Conservation (phyloP, 306 rosid genomes). For the Herpetospermum pedunculosum region DNA sequence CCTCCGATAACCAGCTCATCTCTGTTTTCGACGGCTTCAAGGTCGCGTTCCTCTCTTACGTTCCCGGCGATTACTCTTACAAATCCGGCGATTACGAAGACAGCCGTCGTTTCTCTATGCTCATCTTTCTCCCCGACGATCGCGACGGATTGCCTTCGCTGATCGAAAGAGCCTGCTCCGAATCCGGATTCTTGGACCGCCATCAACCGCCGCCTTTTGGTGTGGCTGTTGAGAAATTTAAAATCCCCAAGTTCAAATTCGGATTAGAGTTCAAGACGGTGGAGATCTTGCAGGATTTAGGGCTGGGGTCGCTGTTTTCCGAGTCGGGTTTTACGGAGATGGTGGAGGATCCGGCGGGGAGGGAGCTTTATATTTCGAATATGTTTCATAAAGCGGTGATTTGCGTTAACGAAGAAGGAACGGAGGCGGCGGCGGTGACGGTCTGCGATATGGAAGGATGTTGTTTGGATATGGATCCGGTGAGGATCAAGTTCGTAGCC, state of each 20-base stretch:
- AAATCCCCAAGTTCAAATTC: conserved; percentile 23
- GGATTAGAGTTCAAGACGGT: background rate
- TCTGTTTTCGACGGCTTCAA: background rate
- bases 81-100: too few species aligned
- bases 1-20: background rate
- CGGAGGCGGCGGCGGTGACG: conserved; percentile 5
- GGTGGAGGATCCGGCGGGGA: conserved; percentile 4
- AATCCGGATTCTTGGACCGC: background rate
- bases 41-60: background rate
- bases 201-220: too few species aligned
- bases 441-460: background rate
- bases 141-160: conserved; percentile 14
- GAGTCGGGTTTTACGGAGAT: conserved; percentile 13
- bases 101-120: conserved; percentile 12
- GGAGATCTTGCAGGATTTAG: background rate
- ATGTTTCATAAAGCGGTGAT: conserved; percentile 14
- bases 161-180: background rate
- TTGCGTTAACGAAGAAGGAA: conserved; percentile 18
- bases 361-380: background rate
- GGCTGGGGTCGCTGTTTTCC: conserved; percentile 12
- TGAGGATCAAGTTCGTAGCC: conserved; percentile 11
- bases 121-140: conserved; percentile 20
- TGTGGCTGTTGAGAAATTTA: background rate
- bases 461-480: background rate
- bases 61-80: too few species aligned